These are phyloP conservation scores for Clarireedia monteithiana DNA, from an alignment of 2,329 filamentous ascomycete genomes.

Conservation along the genomic window DNA sequence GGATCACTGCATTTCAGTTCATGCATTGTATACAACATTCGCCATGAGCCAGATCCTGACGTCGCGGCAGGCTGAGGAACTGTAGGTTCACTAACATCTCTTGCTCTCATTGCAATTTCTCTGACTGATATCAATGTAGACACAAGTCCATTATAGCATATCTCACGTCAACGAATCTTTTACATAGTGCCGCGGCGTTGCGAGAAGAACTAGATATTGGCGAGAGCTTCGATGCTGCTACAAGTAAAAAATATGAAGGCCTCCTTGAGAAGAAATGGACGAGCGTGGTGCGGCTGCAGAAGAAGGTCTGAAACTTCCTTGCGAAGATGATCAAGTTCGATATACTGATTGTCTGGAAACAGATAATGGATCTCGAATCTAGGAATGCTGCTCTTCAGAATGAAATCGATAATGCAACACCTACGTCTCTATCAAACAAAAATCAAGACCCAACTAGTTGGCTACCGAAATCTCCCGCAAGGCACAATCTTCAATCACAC, in stretches of 20 bases:
- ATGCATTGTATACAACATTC: slow-evolving; percentile 16
- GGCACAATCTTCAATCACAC: slow-evolving; percentile 78
- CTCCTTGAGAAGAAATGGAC: slow-evolving; percentile 98
- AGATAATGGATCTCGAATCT: slow-evolving; percentile 92
- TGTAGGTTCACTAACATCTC: slow-evolving; percentile 48
- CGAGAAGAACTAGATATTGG: slow-evolving; percentile 70
- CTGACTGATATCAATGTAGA: slow-evolving; percentile 38
- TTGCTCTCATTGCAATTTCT: slow-evolving; percentile 12
- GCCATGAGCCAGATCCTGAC: slow-evolving; percentile 71
- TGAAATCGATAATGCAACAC: slow-evolving; percentile 79
- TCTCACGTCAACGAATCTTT: slow-evolving; percentile 64
- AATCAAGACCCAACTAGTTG: slow-evolving; percentile 81
- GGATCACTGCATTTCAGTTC: slow-evolving; percentile 1
- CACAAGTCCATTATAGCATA: slow-evolving; percentile 95
- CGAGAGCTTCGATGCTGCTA: slow-evolving; percentile 65
- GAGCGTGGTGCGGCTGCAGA: slow-evolving; percentile 86
- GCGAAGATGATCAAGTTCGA: background rate
- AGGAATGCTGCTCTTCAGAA: slow-evolving; percentile 65
- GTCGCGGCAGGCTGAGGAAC: slow-evolving; percentile 76
- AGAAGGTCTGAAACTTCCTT: slow-evolving; percentile 57
- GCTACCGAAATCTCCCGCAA: slow-evolving; percentile 76
- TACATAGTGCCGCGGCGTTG: slow-evolving; percentile 61
- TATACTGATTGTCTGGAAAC: slow-evolving; percentile 6
- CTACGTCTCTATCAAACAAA: slow-evolving; percentile 61
- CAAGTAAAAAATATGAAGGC: slow-evolving; percentile 89